Conservation (phyloP, 2,329 filamentous ascomycete genomes). For the Nothopassalora personata region DNA sequence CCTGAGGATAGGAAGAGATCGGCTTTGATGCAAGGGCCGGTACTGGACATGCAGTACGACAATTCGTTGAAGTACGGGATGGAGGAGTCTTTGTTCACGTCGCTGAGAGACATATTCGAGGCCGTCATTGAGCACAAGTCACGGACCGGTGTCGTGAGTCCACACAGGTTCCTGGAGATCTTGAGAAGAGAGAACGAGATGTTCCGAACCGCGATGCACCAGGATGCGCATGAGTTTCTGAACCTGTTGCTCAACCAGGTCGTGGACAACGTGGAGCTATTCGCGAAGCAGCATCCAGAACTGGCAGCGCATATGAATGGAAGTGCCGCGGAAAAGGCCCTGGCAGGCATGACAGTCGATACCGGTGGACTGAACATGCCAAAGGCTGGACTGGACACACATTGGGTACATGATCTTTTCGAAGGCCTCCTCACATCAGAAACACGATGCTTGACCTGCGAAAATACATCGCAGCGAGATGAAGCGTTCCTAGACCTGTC, state of each 20-base stretch:
- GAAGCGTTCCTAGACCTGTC: constrained; percentile 95
- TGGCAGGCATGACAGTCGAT: constrained; percentile 11
- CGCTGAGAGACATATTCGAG: constrained; percentile 92
- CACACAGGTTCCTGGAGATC: constrained; percentile 87
- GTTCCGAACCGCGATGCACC: constrained; percentile 95
- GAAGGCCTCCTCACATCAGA: constrained; percentile 93
- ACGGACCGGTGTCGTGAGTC: constrained; percentile 84
- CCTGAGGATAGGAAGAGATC: constrained; percentile 98
- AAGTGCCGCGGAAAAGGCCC: constrained; percentile 20
- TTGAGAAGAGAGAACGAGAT: constrained; percentile 93
- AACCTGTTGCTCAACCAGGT: constrained; percentile 94
- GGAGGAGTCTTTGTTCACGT: constrained; percentile 91
- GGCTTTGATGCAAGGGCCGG: constrained; percentile 79
- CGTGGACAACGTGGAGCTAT: constrained; percentile 87
- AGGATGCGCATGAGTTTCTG: constrained; percentile 96
- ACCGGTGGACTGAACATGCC: constrained; percentile 17
- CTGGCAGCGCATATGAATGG: constrained; percentile 24
- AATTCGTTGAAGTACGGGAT: constrained; percentile 79
- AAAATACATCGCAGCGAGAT: constrained; percentile 89
- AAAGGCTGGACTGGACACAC: constrained; percentile 33
- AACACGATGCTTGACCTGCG: constrained; percentile 92
- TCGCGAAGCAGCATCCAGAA: constrained; percentile 60
- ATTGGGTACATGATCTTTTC: constrained; percentile 97
- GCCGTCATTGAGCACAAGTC: constrained; percentile 75
- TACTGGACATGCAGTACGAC: constrained; percentile 77